Evolutionary conservation across 257 asterid species (phyloP), one percentile per base, ranked within the genome.

Genomic region (Anisodus tanguticus): DNA sequence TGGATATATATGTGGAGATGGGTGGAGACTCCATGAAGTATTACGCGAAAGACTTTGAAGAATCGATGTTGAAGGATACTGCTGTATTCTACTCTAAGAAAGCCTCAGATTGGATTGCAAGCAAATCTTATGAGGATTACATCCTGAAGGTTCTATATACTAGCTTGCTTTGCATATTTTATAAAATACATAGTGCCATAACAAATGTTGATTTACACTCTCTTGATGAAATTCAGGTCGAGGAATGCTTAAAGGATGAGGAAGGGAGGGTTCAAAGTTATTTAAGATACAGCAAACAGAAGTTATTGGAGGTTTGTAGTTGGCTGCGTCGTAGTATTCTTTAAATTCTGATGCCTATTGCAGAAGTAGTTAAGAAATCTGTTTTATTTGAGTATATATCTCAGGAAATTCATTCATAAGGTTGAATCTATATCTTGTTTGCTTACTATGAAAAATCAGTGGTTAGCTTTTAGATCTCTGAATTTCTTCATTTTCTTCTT

Each of bases 21-120:
- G 90, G 86, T 2, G 86, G 49, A 9, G 87, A 66, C 57, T 82
- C 87, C 35, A 67, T 26, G 59, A 83, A 82, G 35, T 78, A 87
- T 81, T 85, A 85, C 16, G 86, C 55, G 59, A 79, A 89, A 76
- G 89, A 88, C 80, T 86, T 90, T 76, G 92, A 87, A 87, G 88
- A 76, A 49, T 85, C 87, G 37, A 85, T 90, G 85, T 22, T 89
- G 60, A 72, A 80, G 55, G 91, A 88, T 68, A 71, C 91, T 8
- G 55, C 85, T 53, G 16, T 9, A 57, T 91, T 88, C 86, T 91
- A 90, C 55, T 89, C 91, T 3, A 15, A 11, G 59, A 87, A 83
- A 79, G 84, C 91, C 60, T 55, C 39, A 43, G 78, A 67, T 47
- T 90, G 91, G 92, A 86, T 88, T 41, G 51, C 74, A 54, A 82